Conservation (phyloP, 768 basidiomycete species). For the Rhodotorula babjevae region DNA sequence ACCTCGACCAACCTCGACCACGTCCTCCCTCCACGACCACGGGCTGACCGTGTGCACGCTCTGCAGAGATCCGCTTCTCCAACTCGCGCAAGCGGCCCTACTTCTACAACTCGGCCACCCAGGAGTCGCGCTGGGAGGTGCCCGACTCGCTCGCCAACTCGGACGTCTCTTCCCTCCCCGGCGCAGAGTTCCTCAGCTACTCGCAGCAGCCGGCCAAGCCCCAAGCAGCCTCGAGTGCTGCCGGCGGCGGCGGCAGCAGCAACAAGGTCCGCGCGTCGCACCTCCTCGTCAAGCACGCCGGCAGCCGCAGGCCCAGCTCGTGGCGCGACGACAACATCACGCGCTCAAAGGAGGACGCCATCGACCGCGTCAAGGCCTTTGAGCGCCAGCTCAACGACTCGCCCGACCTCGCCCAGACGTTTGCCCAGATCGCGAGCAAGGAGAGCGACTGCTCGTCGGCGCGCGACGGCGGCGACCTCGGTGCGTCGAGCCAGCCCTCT, state of each 20-base stretch:
- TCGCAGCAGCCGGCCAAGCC: conserved; percentile 38
- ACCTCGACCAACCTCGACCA: not conserved
- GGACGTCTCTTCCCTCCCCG: conserved; percentile 35
- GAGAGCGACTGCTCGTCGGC: conserved; percentile 91
- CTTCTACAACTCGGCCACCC: conserved; percentile 72
- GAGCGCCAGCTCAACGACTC: conserved; percentile 60
- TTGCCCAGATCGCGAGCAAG: conserved; percentile 66
- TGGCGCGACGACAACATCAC: conserved; percentile 70
- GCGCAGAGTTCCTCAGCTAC: conserved; percentile 41
- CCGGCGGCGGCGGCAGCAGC: conserved; percentile 34
- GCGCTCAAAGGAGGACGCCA: conserved; percentile 81
- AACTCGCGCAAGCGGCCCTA: conserved; percentile 72
- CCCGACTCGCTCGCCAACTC: conserved; percentile 32
- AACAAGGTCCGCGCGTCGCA: conserved; percentile 85
- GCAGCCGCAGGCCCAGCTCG: conserved; percentile 49
- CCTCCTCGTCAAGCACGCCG: conserved; percentile 79
- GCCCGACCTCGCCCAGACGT: conserved; percentile 52
- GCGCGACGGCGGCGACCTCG: conserved; percentile 75
- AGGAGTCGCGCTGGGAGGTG: conserved; percentile 70
- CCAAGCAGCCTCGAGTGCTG: no score
- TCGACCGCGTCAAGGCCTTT: conserved; percentile 65
- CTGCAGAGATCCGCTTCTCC: conserved; percentile 72
- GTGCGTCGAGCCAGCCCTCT: conserved; percentile 2
- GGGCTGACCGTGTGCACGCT: not conserved
- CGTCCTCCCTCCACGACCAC: no score